Evolutionary conservation across 305 asterid species (phyloP), one percentile per base, ranked within the genome.

Genomic region (Rubia tinctorum): DNA sequence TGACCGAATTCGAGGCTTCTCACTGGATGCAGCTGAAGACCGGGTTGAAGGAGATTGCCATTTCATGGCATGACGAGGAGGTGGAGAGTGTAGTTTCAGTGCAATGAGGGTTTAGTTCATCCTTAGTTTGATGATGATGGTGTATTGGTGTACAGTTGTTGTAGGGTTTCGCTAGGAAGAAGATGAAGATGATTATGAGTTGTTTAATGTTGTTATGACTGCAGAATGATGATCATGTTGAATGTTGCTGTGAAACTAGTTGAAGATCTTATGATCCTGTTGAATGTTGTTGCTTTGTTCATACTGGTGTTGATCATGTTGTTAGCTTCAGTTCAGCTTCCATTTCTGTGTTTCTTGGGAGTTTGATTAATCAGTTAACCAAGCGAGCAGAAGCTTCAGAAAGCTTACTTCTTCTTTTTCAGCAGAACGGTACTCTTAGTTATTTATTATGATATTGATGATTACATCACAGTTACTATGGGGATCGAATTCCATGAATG

Each of bases 21-120:
- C 87, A 85, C 64, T 90, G 97, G 97, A 85, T 84, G 13, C 90
- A 87, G 7, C 12, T 90, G 76, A 87, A 82, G 77, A 44, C 63
- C 11, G 88, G 91, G 76, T 80, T 93, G 13, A 80, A 78, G 51
- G 88, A 79, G 17, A 75, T 83, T 68, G 94, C 69, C 64, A 67
- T 83, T n/a, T 84, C 93, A 8, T 88, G 88, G 90, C 79, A 83
- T 30, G 62, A 67, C 25, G 73, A 71, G 23, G 20, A 51, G 47
- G 79, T 69, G 72, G 81, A 62, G 55, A 18, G 17, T 73, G 79
- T 66, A 80, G 55, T 2, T 4, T 12, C 17, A 14, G 55, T 12
- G 55, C n/a, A 49, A 18, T 12, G n/a, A 49, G 55, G 2, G 30
- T 27, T 27, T 27, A 27, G 30, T 27, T 27, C 30, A 27, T 27